Percentiles rank a stretch among this genome's conserved stretches.
Conservation (phyloP, 2,329 filamentous ascomycete genomes). For the Zasmidium citrigriseum region DNA sequence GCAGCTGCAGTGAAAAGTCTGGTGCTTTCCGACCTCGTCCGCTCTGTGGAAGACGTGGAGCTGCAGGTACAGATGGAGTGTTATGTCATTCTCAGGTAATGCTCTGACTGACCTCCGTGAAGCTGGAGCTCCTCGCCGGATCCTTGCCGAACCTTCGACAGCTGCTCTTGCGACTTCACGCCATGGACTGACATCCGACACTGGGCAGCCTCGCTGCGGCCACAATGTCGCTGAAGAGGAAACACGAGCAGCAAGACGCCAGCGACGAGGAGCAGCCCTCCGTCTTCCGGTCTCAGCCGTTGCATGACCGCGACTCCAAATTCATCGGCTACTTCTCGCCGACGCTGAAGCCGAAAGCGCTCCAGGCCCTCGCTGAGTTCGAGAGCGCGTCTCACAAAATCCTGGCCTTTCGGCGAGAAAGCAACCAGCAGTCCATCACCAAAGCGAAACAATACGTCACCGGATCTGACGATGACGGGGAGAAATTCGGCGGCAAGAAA, state of each 20-base stretch:
- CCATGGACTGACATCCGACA: not conserved
- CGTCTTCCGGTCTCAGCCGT: slow-evolving; percentile 48
- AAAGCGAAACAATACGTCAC: slow-evolving; percentile 42
- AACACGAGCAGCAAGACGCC: slow-evolving; percentile 21
- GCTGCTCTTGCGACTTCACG: not conserved
- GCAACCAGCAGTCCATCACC: slow-evolving; percentile 48
- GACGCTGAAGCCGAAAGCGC: slow-evolving; percentile 39
- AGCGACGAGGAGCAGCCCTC: slow-evolving; percentile 17
- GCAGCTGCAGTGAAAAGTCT: not conserved
- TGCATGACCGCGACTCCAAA: slow-evolving; percentile 53
- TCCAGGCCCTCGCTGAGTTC: slow-evolving; percentile 49
- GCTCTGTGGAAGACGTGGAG: not conserved
- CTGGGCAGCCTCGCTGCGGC: not conserved
- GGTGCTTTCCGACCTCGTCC: slow-evolving; percentile 5
- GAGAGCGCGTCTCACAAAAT: slow-evolving; percentile 52
- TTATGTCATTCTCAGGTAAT: slow-evolving; percentile 20
- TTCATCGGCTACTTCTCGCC: slow-evolving; percentile 56
- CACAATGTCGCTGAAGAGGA: slow-evolving; percentile 34
- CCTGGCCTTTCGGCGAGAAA: slow-evolving; percentile 52
- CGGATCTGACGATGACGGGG: slow-evolving; percentile 56
- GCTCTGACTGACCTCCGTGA: not conserved
- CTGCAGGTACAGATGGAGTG: not conserved
- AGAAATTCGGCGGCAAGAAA: slow-evolving; percentile 52
- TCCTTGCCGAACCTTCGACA: not conserved
- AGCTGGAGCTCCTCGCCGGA: not conserved